Conservation (phyloP, 2,329 filamentous ascomycete species). For the Elsinoe arachidis region DNA sequence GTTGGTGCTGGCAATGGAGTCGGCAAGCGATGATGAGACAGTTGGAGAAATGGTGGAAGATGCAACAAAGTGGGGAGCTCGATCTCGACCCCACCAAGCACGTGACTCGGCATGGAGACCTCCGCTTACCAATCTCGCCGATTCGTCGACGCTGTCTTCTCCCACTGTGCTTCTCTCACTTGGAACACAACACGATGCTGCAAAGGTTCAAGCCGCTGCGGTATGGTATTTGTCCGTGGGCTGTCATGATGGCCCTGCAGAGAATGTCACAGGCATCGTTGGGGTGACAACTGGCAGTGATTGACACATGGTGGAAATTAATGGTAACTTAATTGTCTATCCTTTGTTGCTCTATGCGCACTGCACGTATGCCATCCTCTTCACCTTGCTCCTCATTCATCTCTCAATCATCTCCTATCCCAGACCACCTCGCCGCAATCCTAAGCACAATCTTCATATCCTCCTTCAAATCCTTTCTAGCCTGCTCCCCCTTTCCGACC, state of each 20-base stretch:
- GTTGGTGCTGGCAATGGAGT: neutral
- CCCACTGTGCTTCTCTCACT: too few relatives aligned
- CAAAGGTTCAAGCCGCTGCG: too few relatives aligned
- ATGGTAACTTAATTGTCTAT: too few relatives aligned
- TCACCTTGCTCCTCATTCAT: neutral
- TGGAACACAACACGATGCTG: too few relatives aligned
- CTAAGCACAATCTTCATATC: constrained; percentile 2
- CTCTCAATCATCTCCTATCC: neutral
- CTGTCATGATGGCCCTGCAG: too few relatives aligned
- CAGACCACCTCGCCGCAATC: neutral
- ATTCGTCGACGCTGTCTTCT: too few relatives aligned
- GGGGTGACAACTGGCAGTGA: too few relatives aligned
- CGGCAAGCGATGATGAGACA: neutral
- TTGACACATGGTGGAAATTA: too few relatives aligned
- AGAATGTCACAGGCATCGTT: too few relatives aligned
- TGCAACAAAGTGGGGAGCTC: neutral
- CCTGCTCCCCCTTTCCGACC: neutral
- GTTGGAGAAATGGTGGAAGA: constrained; percentile 10
- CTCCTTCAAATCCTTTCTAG: neutral
- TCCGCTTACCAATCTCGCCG: neutral
- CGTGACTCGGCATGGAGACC: neutral
- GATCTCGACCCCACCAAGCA: constrained; percentile 5
- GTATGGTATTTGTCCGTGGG: too few relatives aligned
- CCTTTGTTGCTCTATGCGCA: too few relatives aligned
- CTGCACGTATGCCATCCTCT: neutral